A percentile compares a stretch with the other conserved stretches of the same genome.
Evolutionary conservation across 441 rosid genomes (phyloP).

Genomic region (Kokia cookei): DNA sequence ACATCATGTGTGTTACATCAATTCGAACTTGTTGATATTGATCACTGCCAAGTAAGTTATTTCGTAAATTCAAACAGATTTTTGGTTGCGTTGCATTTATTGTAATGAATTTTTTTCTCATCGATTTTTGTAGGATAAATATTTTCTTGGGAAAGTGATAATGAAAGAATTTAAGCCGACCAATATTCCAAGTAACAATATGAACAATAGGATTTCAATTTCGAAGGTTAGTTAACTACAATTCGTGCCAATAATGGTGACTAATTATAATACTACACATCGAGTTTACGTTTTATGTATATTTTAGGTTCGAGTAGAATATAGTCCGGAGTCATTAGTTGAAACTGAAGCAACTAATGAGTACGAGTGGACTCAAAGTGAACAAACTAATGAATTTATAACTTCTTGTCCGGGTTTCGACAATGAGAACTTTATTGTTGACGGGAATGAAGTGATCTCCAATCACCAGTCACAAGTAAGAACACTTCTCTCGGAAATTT

Average conservation of each 20-base stretch:
- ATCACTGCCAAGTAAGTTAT: neutral
- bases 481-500: no score
- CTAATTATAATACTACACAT: neutral
- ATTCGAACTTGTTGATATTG: neutral
- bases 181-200: neutral
- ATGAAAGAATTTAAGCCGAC: neutral
- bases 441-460: neutral
- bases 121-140: neutral
- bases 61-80: neutral
- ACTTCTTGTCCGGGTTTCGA: neutral
- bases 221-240: neutral
- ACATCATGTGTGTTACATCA: neutral
- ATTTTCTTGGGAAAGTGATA: constrained; percentile 1
- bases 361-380: neutral
- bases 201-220: neutral
- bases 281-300: neutral
- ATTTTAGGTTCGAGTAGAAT: neutral
- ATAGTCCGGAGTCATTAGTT: neutral
- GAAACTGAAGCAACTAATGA: neutral
- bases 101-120: neutral
- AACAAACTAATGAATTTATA: neutral
- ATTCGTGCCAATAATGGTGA: neutral
- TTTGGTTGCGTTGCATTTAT: neutral
- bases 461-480: neutral
- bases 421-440: neutral